Percentiles rank a stretch among this genome's conserved stretches.
Evolutionary conservation across 2,329 filamentous ascomycete genomes (phyloP).

Genomic region (Tolypocladium capitatum): DNA sequence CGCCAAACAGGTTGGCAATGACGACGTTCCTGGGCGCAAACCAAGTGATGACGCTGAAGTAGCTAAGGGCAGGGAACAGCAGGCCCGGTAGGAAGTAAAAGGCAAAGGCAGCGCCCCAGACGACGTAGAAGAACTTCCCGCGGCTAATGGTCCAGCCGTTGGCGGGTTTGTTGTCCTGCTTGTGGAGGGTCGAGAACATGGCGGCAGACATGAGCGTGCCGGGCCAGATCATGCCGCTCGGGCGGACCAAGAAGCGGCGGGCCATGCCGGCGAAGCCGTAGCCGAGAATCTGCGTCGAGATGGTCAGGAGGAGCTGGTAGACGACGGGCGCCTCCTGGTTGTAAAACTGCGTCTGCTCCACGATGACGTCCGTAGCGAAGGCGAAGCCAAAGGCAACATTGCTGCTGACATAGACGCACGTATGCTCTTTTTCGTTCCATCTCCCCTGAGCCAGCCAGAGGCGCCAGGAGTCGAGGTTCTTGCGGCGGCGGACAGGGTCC

Average conservation of each 20-base stretch:
- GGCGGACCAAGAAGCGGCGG: slow-evolving; percentile 67
- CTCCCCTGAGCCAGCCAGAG: slow-evolving; percentile 66
- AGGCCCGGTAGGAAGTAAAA: slow-evolving; percentile 82
- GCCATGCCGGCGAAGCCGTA: slow-evolving; percentile 79
- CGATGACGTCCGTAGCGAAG: slow-evolving; percentile 80
- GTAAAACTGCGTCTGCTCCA: slow-evolving; percentile 83
- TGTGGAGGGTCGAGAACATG: slow-evolving; percentile 81
- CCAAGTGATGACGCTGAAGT: slow-evolving; percentile 84
- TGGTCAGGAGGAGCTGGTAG: slow-evolving; percentile 70
- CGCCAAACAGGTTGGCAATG: slow-evolving; percentile 73
- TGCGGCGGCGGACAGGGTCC: slow-evolving; percentile 8
- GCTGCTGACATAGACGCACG: slow-evolving; percentile 78
- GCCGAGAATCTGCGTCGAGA: slow-evolving; percentile 77
- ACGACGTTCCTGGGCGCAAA: slow-evolving; percentile 79
- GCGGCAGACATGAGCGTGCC: slow-evolving; percentile 77
- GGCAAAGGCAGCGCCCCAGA: slow-evolving; percentile 56
- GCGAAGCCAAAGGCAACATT: slow-evolving; percentile 85
- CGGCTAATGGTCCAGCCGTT: slow-evolving; percentile 73
- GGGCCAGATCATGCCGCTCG: slow-evolving; percentile 86
- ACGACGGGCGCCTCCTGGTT: slow-evolving; percentile 62
- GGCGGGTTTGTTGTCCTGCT: slow-evolving; percentile 67
- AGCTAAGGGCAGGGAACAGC: slow-evolving; percentile 71
- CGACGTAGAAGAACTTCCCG: slow-evolving; percentile 70
- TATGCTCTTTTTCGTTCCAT: slow-evolving; percentile 85
- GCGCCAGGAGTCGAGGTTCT: slow-evolving; percentile 34